Evolutionary conservation across 164 flowering plant species (phyloP), one percentile per base, ranked within the genome.

Genomic region (Vitis rupestris): DNA sequence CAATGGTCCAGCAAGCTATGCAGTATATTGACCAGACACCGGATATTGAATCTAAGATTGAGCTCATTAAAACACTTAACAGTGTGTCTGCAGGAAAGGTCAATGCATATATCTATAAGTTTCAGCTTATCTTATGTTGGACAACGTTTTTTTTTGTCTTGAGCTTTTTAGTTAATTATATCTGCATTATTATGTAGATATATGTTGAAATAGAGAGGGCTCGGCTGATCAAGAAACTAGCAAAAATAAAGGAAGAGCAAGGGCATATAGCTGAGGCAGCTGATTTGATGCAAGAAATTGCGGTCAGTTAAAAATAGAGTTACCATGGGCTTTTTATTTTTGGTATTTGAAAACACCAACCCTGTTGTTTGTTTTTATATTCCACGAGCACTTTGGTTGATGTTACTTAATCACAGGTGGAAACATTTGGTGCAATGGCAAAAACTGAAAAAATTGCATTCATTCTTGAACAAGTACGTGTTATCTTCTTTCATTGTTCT

Each of bases 361-460:
- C 13, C 14, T 49, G 29, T 15, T 51, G 3, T 10, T 63, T 10
- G 47, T 53, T 60, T 7, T 10, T 62, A 17, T 53, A 17, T 16
- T 64, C n/a, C 49, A n/a, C n/a, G 8, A 9, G 37, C 9, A 13
- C n/a, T 2, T 11, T 64, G 58, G 17, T 57, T 57, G 37, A 71
- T 67, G 14, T 15, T 58, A 63, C 55, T 72, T 61, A 10, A 44
- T 51, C 60, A 50, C 84, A 95, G 99, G 99, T 95, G 71, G 99
- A 95, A 79, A 95, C 99, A 37, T 95, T 95, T 87, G 99, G 99
- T 67, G 97, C 96, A 17, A 95, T 92, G 99, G 98, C 99, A 16
- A 95, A 95, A 81, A 95, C 99, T 15, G 99, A 95, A 76, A 95
- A 92, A 71, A 90, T 92, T 72, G 97, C 96, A 1, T 95, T 95